phyloP scores from a whole-genome alignment of 164 flowering plant species.

The Houttuynia cordata region DNA sequence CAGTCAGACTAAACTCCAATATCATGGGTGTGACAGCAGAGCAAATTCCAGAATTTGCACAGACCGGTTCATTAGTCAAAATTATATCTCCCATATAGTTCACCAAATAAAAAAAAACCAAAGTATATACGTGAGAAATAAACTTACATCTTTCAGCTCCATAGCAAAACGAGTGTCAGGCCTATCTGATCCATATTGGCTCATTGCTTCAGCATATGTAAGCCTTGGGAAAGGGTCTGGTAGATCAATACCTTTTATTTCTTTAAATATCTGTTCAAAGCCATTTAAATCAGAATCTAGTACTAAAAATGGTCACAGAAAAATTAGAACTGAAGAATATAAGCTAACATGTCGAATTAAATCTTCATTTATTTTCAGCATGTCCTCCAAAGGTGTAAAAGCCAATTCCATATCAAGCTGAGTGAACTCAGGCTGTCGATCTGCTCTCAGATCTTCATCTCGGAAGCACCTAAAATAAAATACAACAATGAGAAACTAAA shows the following conservation, averaged over 20 bases:
- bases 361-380: slow-evolving; percentile 86
- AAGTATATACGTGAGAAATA: too few relatives aligned
- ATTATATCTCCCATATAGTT: too few relatives aligned
- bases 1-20: neutral
- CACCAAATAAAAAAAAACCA: too few relatives aligned
- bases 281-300: neutral
- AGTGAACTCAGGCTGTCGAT: slow-evolving; percentile 96
- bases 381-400: slow-evolving; percentile 78
- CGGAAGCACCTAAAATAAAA: slow-evolving; percentile 61
- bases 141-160: slow-evolving; percentile 70
- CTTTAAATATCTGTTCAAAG: slow-evolving; percentile 66
- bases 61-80: too few relatives aligned
- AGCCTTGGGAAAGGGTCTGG: slow-evolving; percentile 90
- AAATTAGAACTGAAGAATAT: neutral
- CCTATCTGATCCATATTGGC: slow-evolving; percentile 84
- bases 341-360: slow-evolving; percentile 69
- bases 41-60: too few relatives aligned
- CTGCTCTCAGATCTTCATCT: slow-evolving; percentile 93
- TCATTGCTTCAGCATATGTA: slow-evolving; percentile 87
- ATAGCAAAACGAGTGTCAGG: slow-evolving; percentile 88
- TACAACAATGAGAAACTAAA: too few relatives aligned
- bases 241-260: slow-evolving; percentile 63
- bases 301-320: neutral
- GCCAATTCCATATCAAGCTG: slow-evolving; percentile 96
- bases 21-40: neutral